Base-by-base conservation (phyloP, 75 land plant species). In the Cryptomeria japonica region DNA sequence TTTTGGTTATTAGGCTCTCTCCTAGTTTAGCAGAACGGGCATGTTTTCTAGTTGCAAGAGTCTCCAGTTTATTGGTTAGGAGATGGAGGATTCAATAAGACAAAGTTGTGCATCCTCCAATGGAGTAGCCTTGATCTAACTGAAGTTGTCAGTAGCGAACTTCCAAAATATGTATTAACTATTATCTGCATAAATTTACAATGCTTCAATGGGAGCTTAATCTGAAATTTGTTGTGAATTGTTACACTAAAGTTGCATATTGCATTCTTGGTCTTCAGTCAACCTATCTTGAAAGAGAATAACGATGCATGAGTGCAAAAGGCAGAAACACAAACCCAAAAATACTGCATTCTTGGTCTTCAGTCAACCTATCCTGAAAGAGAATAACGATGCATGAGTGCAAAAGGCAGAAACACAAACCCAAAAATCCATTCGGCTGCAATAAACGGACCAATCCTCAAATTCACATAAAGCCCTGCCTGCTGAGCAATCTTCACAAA, bases 341-440 rank as follows among this genome's bases (percentile, higher is more conserved):
- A n/a, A 79, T 79, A 22, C 1, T 38, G 39, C 28, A 22, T 42
- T 16, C 41, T 37, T 79, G 82, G 39, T 41, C 82, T 15, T 41
- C 11, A 39, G n/a, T 79, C 82, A 79, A 25, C 46, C 39, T 79
- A 41, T 41, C 46, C 41, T 79, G 82, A 41, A 79, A 38, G 84
- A 82, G 5, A 82, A 82, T 44, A 82, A 31, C 46, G 25, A 44
- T 82, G 51, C 49, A 47, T 47, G 49, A 49, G 51, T 49, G 32
- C 18, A 79, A 72, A 77, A 12, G 31, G 32, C 41, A 87, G 31
- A 90, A 53, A 56, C 47, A 77, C 90, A 39, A 78, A 97, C 99
- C 99, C 99, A 85, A 92, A 97, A 87, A 92, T 94, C 96, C 96
- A 97, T 87, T 97, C 99, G 42, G 99, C 99, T 34, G 98, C 97